Base-by-base conservation (phyloP, 805 yeast species). In the Sugiyamaella lignohabitans region DNA sequence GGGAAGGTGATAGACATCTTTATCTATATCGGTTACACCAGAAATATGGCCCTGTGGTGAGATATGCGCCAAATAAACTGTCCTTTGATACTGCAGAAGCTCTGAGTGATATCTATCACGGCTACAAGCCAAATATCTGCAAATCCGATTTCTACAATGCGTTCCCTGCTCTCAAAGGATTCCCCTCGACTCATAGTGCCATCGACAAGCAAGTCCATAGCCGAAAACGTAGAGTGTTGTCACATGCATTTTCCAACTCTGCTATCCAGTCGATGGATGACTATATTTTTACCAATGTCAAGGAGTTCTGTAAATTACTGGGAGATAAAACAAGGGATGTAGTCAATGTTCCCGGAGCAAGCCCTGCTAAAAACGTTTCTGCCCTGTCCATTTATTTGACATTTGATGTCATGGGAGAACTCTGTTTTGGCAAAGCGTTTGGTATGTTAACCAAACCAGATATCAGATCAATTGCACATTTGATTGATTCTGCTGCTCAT, bases 381-480 rank as follows among this genome's bases (percentile, higher is more conserved):
- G 21, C 40, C 29, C 38, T 50, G 5, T 42, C 53, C 6, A 38
- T 42, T 5, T 50, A 44, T 39, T 38, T 50, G 11, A 48, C 53
- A 3, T 50, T 50, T 30, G 53, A 50, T 22, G 52, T 50, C 21
- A 50, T 50, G 53, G 53, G 53, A 5, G 53, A 50, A 35, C 42
- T 50, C 22, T 50, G 53, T 35, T 50, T 50, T 29, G 53, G 53
- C 11, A 50, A 48, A 41, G 38, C 51, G 22, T 50, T 50, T 22
- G 53, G 50, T 20, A 50, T 50, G 53, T 46, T 50, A 30, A 14
- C 42, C 5, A 30, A 41, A 16, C 35, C 49, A 5, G 52, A 48
- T 21, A 50, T 48, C 37, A 43, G 53, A 5, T 47, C 45, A 20
- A 50, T 50, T 8, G 38, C 50, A 2, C 40, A 45, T 19, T 40